Percentiles rank a stretch among this genome's conserved stretches.
Conservation (phyloP, 1,284 basidiomycete genomes). For the Trichosporon coremiiforme region DNA sequence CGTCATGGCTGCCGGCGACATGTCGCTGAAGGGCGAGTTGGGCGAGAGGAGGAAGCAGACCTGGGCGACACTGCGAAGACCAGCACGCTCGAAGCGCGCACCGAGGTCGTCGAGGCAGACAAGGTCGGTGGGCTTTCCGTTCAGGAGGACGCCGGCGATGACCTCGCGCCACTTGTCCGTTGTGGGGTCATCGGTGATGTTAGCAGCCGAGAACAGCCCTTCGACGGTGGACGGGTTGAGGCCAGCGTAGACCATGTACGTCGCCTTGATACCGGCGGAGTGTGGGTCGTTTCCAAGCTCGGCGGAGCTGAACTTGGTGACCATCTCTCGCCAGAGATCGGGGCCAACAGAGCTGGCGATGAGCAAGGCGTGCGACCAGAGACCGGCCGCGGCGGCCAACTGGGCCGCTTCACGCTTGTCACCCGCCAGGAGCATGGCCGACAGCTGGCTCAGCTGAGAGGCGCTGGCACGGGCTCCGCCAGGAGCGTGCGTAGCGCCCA, state of each 20-base stretch:
- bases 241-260: conserved; percentile 85
- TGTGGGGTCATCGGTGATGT: conserved; percentile 44
- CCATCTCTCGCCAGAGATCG: conserved; percentile 88
- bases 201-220: conserved; percentile 41
- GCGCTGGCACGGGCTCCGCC: conserved; percentile 59
- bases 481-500: conserved; percentile 32
- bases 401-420: conserved; percentile 84
- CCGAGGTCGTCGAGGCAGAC: conserved; percentile 84
- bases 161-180: conserved; percentile 78
- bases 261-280: conserved; percentile 63
- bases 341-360: conserved; percentile 92
- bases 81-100: conserved; percentile 72
- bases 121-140: conserved; percentile 64
- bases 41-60: conserved; percentile 79
- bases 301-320: conserved; percentile 77
- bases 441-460: conserved; percentile 69
- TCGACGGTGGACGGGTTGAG: conserved; percentile 36
- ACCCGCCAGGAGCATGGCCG: conserved; percentile 75
- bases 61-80: conserved; percentile 84
- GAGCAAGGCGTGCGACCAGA: conserved; percentile 96
- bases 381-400: conserved; percentile 79
- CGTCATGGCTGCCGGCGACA: conserved; percentile 42
- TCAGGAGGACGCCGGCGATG: conserved; percentile 78
- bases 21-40: conserved; percentile 71
- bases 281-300: conserved; percentile 64